A percentile compares a stretch with the other conserved stretches of the same genome.
Conservation (phyloP, 2,329 filamentous ascomycete species). For the Chrysosporium keratinophilum region DNA sequence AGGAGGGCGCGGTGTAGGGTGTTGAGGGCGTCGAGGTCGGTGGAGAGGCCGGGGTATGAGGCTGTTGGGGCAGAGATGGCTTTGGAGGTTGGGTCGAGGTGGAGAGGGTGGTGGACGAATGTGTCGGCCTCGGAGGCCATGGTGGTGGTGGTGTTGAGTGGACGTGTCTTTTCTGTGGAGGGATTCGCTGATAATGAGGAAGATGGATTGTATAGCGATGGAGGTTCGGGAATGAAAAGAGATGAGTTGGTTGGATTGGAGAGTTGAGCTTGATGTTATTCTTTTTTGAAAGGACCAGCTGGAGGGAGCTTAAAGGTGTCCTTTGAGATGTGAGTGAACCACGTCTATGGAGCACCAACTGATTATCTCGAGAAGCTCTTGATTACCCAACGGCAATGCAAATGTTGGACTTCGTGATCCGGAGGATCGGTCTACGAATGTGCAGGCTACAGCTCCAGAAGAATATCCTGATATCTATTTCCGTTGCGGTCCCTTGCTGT, state of each 20-base stretch:
- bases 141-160: neutral
- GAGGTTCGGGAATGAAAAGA: too few relatives aligned
- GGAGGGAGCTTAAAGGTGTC: neutral
- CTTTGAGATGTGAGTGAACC: neutral
- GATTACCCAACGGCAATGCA: too few relatives aligned
- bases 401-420: too few relatives aligned
- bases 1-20: conserved; percentile 70
- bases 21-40: conserved; percentile 59
- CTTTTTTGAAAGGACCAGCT: neutral
- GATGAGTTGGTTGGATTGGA: too few relatives aligned
- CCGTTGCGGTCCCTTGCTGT: too few relatives aligned
- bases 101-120: conserved; percentile 73
- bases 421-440: too few relatives aligned
- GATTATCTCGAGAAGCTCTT: too few relatives aligned
- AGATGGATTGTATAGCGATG: neutral
- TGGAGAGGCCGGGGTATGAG: conserved; percentile 53
- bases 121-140: conserved; percentile 12
- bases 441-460: too few relatives aligned
- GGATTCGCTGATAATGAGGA: neutral
- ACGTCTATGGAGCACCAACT: too few relatives aligned
- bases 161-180: neutral
- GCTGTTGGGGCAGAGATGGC: conserved; percentile 48
- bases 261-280: neutral
- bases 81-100: conserved; percentile 74
- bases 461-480: too few relatives aligned